Base-by-base conservation (phyloP, 495 filamentous ascomycete species). In the Astrothelium subdiscretum region DNA sequence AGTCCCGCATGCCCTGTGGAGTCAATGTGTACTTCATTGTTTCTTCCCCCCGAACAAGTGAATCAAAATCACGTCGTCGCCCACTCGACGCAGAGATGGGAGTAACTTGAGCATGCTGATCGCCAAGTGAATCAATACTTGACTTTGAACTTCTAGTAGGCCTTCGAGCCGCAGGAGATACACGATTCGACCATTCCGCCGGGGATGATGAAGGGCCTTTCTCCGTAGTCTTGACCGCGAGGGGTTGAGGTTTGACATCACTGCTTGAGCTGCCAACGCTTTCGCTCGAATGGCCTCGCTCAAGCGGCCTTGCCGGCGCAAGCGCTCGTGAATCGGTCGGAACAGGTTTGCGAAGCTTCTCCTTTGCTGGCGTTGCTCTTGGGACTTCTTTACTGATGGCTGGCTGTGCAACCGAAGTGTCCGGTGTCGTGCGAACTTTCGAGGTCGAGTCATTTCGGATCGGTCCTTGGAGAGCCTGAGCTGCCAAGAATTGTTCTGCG, bases 21-120 rank as follows among this genome's bases (percentile, higher is more conserved):
- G 94, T 98, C 32, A 97, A 79, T 1, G 94, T 97, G 71, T 87
- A 97, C 72, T 92, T 91, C 52, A 98, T 86, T 1, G 94, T 97
- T 70, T 95, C 86, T 61, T 91, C 85, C 72, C 91, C 91, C 40
- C 88, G 85, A 62, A 98, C 94, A 38, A 97, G 79, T 65, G 92
- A 83, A 68, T 98, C 94, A 72, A 98, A 91, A 57, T 75, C 59
- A 74, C 78, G 60, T 79, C 80, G 38, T 80, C 80, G 43, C 77
- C 78, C 76, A 22, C 48, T 54, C 2, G 48, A 54, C 3, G 22
- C 24, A 54, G 48, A 54, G 48, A 54, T 54, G 24, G 48, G 48
- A 15, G 48, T 54, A 5, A 54, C 48, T 15, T 54, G 48, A 29
- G 48, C 48, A 29, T 54, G 48, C 48, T 54, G 48, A 29, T 54